These are phyloP conservation scores for Aspergillus leporis DNA, from an alignment of 495 filamentous ascomycete species.

Conservation along the genomic window DNA sequence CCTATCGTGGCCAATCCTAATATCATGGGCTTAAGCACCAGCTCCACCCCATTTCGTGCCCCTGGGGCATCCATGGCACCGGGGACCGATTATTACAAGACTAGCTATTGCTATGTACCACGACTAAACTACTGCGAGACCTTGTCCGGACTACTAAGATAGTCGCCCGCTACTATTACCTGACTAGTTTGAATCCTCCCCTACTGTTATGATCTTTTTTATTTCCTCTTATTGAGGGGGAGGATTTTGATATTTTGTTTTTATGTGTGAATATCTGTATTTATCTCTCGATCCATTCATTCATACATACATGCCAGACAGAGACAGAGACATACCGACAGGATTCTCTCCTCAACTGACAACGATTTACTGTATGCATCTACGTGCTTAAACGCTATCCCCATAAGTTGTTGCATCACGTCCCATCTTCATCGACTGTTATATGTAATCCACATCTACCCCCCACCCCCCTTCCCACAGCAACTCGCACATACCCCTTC, in stretches of 20 bases:
- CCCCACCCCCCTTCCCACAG: background rate
- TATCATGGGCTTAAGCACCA: background rate
- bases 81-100: constrained; percentile 17
- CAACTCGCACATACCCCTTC: background rate
- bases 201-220: background rate
- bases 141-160: background rate
- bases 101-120: constrained; percentile 12
- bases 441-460: background rate
- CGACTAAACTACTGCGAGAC: background rate
- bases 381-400: constrained; percentile 1
- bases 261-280: background rate
- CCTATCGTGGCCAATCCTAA: background rate
- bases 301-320: background rate
- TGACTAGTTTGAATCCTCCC: background rate
- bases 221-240: background rate
- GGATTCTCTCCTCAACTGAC: background rate
- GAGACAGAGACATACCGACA: background rate
- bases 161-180: background rate
- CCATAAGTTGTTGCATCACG: background rate
- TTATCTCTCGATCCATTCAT: background rate
- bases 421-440: background rate
- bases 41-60: constrained; percentile 20
- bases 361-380: background rate
- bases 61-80: constrained; percentile 23
- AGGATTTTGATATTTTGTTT: too few species aligned